Percentiles rank a stretch among this genome's conserved stretches.
Evolutionary conservation across 495 filamentous ascomycete genomes (phyloP).

Genomic region (Articulospora tetracladia): DNA sequence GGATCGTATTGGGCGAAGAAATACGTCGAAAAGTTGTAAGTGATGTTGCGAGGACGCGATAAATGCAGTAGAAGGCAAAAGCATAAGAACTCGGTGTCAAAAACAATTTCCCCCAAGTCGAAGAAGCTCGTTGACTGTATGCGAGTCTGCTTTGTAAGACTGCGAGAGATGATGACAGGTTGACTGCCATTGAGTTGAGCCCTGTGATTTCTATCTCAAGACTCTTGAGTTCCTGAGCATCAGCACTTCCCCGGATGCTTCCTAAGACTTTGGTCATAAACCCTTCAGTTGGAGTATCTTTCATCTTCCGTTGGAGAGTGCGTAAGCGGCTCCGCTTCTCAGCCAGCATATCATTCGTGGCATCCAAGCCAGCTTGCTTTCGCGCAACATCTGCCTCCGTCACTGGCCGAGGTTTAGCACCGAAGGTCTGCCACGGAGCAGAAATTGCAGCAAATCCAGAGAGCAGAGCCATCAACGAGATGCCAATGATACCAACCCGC

Average conservation of each 20-base stretch:
- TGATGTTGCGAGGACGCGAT: conserved; percentile 65
- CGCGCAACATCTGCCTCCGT: conserved; percentile 67
- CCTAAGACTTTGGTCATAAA: conserved; percentile 67
- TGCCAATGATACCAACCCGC: conserved; percentile 74
- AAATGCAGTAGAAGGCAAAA: conserved; percentile 74
- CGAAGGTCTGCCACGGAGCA: conserved; percentile 77
- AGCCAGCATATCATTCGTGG: conserved; percentile 69
- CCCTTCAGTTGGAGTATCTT: conserved; percentile 46
- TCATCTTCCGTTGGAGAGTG: conserved; percentile 59
- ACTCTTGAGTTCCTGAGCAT: conserved; percentile 58
- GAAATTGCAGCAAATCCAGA: conserved; percentile 80
- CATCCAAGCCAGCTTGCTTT: conserved; percentile 68
- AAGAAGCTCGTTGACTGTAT: conserved; percentile 58
- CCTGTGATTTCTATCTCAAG: conserved; percentile 75
- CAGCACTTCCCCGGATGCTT: conserved; percentile 55
- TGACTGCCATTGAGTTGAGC: conserved; percentile 67
- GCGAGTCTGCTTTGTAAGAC: conserved; percentile 53
- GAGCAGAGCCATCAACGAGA: conserved; percentile 75
- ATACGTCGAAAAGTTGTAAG: conserved; percentile 56
- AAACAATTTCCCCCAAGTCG: conserved; percentile 55
- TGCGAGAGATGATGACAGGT: conserved; percentile 56
- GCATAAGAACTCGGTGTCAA: conserved; percentile 49
- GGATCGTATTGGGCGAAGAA: conserved; percentile 31
- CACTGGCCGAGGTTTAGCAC: conserved; percentile 52
- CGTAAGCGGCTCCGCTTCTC: conserved; percentile 65